Base-by-base conservation (phyloP, 2,329 filamentous ascomycete species). In the Dendryphion nanum region DNA sequence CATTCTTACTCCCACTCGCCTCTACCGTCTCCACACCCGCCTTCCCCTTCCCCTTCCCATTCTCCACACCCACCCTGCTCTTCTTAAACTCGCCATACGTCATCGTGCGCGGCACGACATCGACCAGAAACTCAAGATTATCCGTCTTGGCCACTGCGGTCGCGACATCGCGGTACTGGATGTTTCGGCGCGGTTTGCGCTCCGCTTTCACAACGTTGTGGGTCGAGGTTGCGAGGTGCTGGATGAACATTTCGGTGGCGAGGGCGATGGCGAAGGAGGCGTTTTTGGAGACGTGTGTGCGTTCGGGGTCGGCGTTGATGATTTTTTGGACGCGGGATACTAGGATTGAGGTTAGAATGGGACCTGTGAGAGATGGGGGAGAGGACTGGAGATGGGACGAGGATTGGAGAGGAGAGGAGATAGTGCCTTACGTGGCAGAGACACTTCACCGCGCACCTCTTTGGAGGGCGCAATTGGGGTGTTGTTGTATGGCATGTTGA, bases 241-340 rank as follows among this genome's bases (percentile, higher is more conserved):
- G 89, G 51, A 98, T 84, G 71, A 98, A 97, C 77, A 95, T 83
- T 70, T 98, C 93, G 3, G 93, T 90, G 16, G 93, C 93, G 43
- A 95, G 77, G 1, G 91, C 90, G 56, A 97, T 94, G 40, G 91
- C 83, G 64, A 97, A 97, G 15, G 90, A 86, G 37, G 91, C 91
- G 59, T 95, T 95, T 66, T 90, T 95, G 32, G 90, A 95, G 66
- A 86, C 80, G 46, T 74, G 76, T 45, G 95, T 86, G 46, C 96
- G 91, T 30, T 87, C 82, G 0, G 57, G 58, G 66, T 98, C 93
- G 41, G 89, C 79, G 33, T 82, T 79, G 44, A 98, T 88, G 62
- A 98, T 95, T 71, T 95, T 95, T 71, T 96, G 96, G 42, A 98
- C 88, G 56, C 93, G 82, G 14, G 93, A 87, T 39, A 97, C 93